These are phyloP conservation scores for Suhomyces yuchorum DNA, from an alignment of 1,139 yeast species.

Conservation along the genomic window DNA sequence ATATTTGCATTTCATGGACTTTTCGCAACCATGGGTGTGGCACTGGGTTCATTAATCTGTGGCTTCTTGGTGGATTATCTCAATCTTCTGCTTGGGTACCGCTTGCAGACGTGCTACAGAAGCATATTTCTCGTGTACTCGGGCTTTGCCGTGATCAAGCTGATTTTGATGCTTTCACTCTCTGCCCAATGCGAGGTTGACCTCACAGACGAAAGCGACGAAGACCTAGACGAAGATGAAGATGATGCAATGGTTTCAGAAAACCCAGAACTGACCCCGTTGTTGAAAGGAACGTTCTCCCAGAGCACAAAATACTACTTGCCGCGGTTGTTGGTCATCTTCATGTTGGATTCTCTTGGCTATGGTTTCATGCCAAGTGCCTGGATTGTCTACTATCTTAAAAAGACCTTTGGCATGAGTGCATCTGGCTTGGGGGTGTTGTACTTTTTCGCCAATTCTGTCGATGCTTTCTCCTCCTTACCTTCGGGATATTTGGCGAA, in stretches of 20 bases:
- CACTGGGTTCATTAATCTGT: constrained; percentile 68
- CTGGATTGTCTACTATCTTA: constrained; percentile 84
- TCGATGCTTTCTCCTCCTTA: constrained; percentile 63
- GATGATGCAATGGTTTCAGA: no score
- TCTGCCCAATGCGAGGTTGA: constrained; percentile 56
- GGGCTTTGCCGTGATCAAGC: constrained; percentile 55
- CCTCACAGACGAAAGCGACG: not conserved
- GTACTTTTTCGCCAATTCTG: constrained; percentile 64
- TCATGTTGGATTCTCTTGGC: constrained; percentile 82
- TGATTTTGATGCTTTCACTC: constrained; percentile 54
- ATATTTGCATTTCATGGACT: constrained; percentile 72
- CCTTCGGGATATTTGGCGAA: constrained; percentile 74
- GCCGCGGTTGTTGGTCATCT: constrained; percentile 47
- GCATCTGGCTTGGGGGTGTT: constrained; percentile 49
- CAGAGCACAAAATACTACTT: constrained; percentile 35
- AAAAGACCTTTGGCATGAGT: constrained; percentile 37
- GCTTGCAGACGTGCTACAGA: constrained; percentile 52
- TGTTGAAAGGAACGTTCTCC: constrained; percentile 28
- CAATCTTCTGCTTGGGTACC: constrained; percentile 33
- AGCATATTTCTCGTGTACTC: constrained; percentile 61
- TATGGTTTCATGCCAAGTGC: constrained; percentile 86
- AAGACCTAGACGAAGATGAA: not conserved
- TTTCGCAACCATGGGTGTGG: constrained; percentile 72
- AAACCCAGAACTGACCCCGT: constrained; percentile 6
- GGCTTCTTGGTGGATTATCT: constrained; percentile 59